Evolutionary conservation across 352 stramenopile species (phyloP), one percentile per base, ranked within the genome.

Genomic region (Achlya hypogyna): DNA sequence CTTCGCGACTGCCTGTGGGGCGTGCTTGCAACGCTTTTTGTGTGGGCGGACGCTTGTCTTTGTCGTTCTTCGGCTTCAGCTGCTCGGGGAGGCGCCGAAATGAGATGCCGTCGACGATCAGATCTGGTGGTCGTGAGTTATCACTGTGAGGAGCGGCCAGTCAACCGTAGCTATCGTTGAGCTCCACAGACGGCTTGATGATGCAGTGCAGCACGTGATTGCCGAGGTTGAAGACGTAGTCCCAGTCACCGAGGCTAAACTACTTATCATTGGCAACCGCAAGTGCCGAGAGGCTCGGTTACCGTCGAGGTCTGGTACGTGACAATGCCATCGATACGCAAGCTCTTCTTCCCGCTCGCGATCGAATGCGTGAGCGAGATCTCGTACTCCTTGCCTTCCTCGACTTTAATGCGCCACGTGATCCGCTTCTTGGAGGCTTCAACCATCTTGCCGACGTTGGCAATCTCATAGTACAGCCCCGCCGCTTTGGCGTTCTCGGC

Each of bases 101-200:
- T 9, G 84, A 92, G 35, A 89, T 78, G 23, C 78, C 76, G 35
- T 92, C 84, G 35, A 92, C 84, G 71, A 90, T 90, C 62, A 92
- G 72, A 60, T 92, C 84, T 91, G 62, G 0, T 49, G 3, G 53
- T 42, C 29, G 29, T 38, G 12, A 43, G 20, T 40, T 38, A 28
- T 10, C 9, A 16, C 14, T 27, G 29, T 1, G 16, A 63, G 12
- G 10, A 27, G n/a, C 34, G 32, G 56, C 31, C 5, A 25, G 75
- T 75, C 53, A 75, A 91, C 83, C 83, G 77, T 92, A 92, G 80
- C 87, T 92, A 54, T 92, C 84, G 66, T 92, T 92, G 69, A 92
- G 82, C 51, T 92, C 84, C 16, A 90, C 79, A 0, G 82, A 90
- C 8, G 84, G 84, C 49, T 92, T 92, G 74, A 92, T 92, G 69